Conservation (phyloP, 1,284 basidiomycete species). For the Austroboletus niveus region DNA sequence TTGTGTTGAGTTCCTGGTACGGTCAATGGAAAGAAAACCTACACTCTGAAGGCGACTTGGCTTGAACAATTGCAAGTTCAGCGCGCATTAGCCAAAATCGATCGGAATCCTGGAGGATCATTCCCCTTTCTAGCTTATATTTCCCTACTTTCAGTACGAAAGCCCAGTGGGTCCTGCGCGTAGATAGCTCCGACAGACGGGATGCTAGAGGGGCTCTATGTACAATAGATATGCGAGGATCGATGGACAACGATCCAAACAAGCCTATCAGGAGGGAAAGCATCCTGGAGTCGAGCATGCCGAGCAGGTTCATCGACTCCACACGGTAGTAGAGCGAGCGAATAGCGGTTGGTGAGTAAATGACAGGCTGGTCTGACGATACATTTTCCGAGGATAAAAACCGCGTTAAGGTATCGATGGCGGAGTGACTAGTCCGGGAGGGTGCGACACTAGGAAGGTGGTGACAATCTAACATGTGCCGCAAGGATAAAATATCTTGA, state of each 20-base stretch:
- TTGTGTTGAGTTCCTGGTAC: constrained; percentile 10
- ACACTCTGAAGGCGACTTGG: constrained; percentile 10
- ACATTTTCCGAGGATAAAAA: constrained; percentile 30
- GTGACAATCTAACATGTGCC: neutral
- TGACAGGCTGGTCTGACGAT: constrained; percentile 17
- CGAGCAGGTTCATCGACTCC: constrained; percentile 26
- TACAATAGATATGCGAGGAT: constrained; percentile 14
- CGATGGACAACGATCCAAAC: constrained; percentile 43
- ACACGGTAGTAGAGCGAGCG: constrained; percentile 36
- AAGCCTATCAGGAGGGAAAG: constrained; percentile 40
- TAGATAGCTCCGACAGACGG: constrained; percentile 13
- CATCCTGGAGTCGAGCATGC: constrained; percentile 29
- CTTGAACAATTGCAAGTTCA: constrained; percentile 22
- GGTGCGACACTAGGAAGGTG: neutral
- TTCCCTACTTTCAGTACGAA: constrained; percentile 33
- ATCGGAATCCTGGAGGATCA: constrained; percentile 33
- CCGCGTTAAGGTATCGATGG: constrained; percentile 26
- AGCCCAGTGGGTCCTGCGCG: constrained; percentile 34
- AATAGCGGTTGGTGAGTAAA: constrained; percentile 31
- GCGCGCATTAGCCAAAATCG: constrained; percentile 44
- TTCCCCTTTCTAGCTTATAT: constrained; percentile 27
- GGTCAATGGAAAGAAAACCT: constrained; percentile 1
- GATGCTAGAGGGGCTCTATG: constrained; percentile 28
- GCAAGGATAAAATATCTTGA: neutral
- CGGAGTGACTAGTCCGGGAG: constrained; percentile 3